phyloP scores from a whole-genome alignment of 257 asterid genomes.

The Solanum clarkiae region DNA sequence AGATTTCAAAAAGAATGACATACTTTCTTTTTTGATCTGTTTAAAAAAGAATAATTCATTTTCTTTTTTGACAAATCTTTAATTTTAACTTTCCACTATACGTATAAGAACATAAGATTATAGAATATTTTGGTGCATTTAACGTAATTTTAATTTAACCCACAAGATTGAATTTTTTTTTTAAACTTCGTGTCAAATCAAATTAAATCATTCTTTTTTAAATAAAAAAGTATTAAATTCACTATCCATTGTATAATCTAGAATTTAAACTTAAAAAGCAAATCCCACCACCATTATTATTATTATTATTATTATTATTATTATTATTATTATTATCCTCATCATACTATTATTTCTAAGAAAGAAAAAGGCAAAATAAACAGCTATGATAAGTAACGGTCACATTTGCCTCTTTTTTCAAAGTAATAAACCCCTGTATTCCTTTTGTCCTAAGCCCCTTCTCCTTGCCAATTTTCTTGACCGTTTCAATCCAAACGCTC shows the following conservation, averaged over 20 bases:
- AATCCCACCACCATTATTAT: background rate
- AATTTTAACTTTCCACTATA: no score
- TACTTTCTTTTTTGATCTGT: no score
- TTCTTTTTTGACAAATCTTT: no score
- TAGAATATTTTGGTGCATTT: no score
- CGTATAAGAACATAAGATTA: no score
- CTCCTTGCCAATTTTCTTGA: constrained; percentile 20
- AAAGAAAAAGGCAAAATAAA: background rate
- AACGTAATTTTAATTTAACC: no score
- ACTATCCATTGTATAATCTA: background rate
- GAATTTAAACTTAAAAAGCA: background rate
- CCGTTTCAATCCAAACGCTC: constrained; percentile 27
- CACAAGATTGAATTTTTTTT: no score
- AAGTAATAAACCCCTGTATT: background rate
- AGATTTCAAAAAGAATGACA: background rate
- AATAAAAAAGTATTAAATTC: background rate
- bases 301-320: background rate
- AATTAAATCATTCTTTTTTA: no score
- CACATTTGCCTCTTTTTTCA: constrained; percentile 14
- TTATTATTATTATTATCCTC: background rate
- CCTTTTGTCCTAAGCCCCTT: constrained; percentile 28
- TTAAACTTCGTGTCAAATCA: no score
- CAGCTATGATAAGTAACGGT: constrained; percentile 26
- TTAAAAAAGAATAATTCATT: no score
- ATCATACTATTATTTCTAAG: background rate